Base-by-base conservation (phyloP, 176 grass and related monocot genomes). In the Carex myosuroides region DNA sequence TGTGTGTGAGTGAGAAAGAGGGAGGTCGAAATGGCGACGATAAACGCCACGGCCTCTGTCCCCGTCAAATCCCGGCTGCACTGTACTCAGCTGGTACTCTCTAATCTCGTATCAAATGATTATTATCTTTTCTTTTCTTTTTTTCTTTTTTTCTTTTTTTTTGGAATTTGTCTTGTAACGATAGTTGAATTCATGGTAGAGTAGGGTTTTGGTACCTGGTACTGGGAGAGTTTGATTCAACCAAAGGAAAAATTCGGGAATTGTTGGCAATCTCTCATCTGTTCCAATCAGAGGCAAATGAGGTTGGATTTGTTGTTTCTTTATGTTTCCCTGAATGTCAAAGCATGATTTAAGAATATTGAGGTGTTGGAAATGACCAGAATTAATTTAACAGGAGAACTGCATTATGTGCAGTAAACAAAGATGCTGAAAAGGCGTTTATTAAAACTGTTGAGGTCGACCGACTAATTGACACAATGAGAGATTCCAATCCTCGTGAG, bases 401-500 rank as follows among this genome's bases (percentile, higher is more conserved):
- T 82, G 66, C 91, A 3, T 75, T 94, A 88, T 86, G 79, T 16
- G 80, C 89, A 78, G 83, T 74, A 12, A 37, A 87, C 46, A 89
- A 95, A 89, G 89, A 82, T 57, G 87, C 92, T 67, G 89, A 98
- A 84, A 65, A 91, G 87, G 89, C 91, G 35, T 93, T 98, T 79
- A 90, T 91, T 59, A 93, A 92, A 84, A 95, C 92, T 17, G 89
- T 98, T 67, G 91, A 98, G 88, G 84, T 86, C 16, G 95, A 98
- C 56, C 86, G 29, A 79, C 79, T 98, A 48, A 95, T 98, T 80
- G 92, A 98, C 84, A 90, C 87, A 77, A 80, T 98, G 20, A 93
- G 87, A 76, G 83, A 93, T n/a, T 88, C 95, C 86, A 88, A 90
- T 91, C 61, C 88, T 85, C 67, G 60, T 75, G 91, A 95, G 88